These are phyloP conservation scores for Mrakia hoshinonis DNA, from an alignment of 768 basidiomycete genomes.

Conservation along the genomic window DNA sequence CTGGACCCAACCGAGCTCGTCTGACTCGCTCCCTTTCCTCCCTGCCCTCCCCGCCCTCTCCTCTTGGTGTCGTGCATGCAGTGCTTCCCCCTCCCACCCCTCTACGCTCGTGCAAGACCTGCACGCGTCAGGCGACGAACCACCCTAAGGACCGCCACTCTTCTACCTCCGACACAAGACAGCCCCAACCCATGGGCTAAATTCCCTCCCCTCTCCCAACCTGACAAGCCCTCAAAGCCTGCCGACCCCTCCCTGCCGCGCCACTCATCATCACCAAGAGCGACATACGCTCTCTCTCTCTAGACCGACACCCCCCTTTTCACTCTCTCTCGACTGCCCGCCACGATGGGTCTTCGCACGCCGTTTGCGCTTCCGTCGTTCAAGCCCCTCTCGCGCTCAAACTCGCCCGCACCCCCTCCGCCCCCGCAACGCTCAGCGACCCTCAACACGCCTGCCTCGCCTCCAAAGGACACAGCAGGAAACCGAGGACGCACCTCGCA, in stretches of 20 bases:
- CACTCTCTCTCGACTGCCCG: not conserved
- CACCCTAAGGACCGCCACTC: constrained; percentile 22
- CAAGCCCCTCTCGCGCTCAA: constrained; percentile 28
- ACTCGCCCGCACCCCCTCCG: constrained; percentile 21
- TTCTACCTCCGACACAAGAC: not conserved
- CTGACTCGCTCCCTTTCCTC: no score
- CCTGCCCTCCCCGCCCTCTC: not conserved
- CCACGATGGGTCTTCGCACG: constrained; percentile 21
- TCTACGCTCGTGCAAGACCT: constrained; percentile 20
- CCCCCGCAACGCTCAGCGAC: constrained; percentile 1
- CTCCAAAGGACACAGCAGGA: constrained; percentile 15
- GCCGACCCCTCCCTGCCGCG: not conserved
- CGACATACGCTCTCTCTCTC: not conserved
- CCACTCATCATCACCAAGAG: not conserved
- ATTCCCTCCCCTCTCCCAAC: not conserved
- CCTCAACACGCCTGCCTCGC: constrained; percentile 3
- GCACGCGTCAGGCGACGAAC: constrained; percentile 26
- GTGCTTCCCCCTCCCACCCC: constrained; percentile 8
- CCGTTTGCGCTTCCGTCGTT: constrained; percentile 29
- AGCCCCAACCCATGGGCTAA: constrained; percentile 22
- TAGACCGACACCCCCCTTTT: not conserved
- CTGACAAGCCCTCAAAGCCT: not conserved
- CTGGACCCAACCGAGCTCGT: not conserved
- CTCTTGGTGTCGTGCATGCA: not conserved
- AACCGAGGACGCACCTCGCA: constrained; percentile 6